phyloP scores from a whole-genome alignment of 1,139 yeast genomes.

The Protomyces macrosporus region DNA sequence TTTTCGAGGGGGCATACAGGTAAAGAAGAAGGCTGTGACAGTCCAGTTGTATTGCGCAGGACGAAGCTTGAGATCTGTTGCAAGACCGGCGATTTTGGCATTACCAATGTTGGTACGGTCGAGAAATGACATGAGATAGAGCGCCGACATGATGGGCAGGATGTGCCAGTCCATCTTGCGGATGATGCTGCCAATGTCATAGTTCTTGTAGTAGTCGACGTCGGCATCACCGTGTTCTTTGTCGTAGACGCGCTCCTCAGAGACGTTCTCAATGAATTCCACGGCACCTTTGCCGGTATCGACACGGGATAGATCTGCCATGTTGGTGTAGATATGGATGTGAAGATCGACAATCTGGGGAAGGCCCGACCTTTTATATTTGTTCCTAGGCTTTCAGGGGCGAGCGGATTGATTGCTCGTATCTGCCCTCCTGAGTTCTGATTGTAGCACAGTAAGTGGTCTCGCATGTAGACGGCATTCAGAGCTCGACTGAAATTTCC shows the following conservation, averaged over 20 bases:
- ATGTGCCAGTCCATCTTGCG: conserved; percentile 51
- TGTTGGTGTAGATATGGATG: not conserved
- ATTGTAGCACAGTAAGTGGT: no score
- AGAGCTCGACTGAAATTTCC: no score
- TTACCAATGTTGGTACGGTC: conserved; percentile 61
- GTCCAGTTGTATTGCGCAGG: conserved; percentile 43
- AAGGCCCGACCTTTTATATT: not conserved
- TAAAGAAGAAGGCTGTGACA: conserved; percentile 63
- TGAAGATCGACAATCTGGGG: not conserved
- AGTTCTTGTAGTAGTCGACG: conserved; percentile 12
- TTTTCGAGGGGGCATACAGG: conserved; percentile 34
- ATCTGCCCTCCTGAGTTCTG: no score
- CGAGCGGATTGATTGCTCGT: no score
- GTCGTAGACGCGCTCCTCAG: conserved; percentile 4
- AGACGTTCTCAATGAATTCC: conserved; percentile 10
- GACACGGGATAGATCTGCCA: not conserved
- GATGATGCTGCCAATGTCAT: conserved; percentile 33
- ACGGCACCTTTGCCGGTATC: not conserved
- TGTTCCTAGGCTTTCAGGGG: no score
- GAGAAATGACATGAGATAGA: conserved; percentile 56
- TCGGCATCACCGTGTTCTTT: conserved; percentile 2
- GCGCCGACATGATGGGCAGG: conserved; percentile 52
- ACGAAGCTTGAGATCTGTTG: conserved; percentile 43
- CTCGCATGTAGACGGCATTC: no score
- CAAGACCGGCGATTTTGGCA: conserved; percentile 55